Percentiles rank a stretch among this genome's conserved stretches.
These are phyloP conservation scores for Escovopsis sp. DNA, from an alignment of 2,329 filamentous ascomycete species.

Conservation along the genomic window DNA sequence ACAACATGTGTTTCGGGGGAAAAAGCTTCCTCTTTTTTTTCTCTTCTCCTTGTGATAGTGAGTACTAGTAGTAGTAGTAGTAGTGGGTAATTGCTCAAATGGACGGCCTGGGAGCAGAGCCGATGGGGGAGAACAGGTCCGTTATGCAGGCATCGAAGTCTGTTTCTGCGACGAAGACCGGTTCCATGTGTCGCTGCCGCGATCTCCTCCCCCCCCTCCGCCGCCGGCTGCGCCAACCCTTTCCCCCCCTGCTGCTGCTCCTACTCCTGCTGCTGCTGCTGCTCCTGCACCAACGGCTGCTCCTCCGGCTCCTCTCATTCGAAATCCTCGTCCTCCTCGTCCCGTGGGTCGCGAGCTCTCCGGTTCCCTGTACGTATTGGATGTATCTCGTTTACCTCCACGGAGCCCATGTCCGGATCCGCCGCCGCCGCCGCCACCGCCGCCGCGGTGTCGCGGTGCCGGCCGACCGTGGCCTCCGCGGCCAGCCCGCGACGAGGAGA, in stretches of 20 bases:
- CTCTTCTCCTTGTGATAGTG: too few species aligned
- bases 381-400: conserved; percentile 19
- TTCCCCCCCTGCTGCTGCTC: conserved; percentile 25
- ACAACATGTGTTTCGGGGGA: too few species aligned
- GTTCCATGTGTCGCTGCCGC: conserved; percentile 23
- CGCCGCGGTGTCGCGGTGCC: conserved; percentile 16
- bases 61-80: too few species aligned
- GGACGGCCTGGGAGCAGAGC: too few species aligned
- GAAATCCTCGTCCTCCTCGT: conserved; percentile 25
- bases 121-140: neutral
- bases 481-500: conserved; percentile 16
- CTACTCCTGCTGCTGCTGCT: conserved; percentile 19
- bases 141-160: conserved; percentile 3
- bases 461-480: conserved; percentile 13
- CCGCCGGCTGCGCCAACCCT: conserved; percentile 10
- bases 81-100: too few species aligned
- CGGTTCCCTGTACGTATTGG: conserved; percentile 13
- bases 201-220: too few species aligned
- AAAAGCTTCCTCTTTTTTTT: too few species aligned
- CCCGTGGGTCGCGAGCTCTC: conserved; percentile 5
- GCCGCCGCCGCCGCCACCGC: too few species aligned
- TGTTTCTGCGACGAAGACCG: conserved; percentile 12
- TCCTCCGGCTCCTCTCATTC: conserved; percentile 20
- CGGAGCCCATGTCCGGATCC: conserved; percentile 13
- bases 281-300: conserved; percentile 23